A percentile compares a stretch with the other conserved stretches of the same genome.
Conservation (phyloP, 306 rosid species). For the Acacia crassicarpa region DNA sequence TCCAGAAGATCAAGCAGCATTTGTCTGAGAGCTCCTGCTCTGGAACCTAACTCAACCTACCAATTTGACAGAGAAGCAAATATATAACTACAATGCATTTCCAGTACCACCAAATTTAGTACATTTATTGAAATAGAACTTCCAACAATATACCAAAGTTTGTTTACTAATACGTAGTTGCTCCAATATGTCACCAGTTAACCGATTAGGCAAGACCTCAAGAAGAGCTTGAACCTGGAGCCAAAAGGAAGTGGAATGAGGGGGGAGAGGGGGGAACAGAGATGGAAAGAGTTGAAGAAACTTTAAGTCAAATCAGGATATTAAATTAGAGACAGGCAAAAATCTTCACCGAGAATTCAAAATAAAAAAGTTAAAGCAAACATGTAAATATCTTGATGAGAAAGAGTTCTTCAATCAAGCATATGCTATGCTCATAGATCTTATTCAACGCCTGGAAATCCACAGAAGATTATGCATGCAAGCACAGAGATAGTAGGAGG, state of each 20-base stretch:
- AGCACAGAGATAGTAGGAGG: background rate
- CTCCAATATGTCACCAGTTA: slow-evolving; percentile 89
- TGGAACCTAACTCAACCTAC: slow-evolving; percentile 95
- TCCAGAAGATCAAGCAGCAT: slow-evolving; percentile 95
- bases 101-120: slow-evolving; percentile 14
- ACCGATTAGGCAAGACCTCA: slow-evolving; percentile 83
- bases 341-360: background rate
- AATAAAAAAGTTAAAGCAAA: slow-evolving; percentile 20
- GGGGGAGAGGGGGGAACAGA: background rate
- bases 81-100: slow-evolving; percentile 2
- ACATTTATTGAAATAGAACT: slow-evolving; percentile 15
- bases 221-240: slow-evolving; percentile 84
- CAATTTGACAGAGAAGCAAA: slow-evolving; percentile 22
- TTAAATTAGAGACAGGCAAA: slow-evolving; percentile 10
- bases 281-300: background rate
- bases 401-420: background rate
- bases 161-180: slow-evolving; percentile 98
- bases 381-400: slow-evolving; percentile 1
- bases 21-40: slow-evolving; percentile 96
- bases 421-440: slow-evolving; percentile 8
- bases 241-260: slow-evolving; percentile 2
- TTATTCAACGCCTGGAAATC: background rate
- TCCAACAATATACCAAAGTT: slow-evolving; percentile 65
- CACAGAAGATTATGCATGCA: slow-evolving; percentile 14
- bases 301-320: slow-evolving; percentile 24